Evolutionary conservation across 331 rosid species (phyloP).

Genomic region (Acacia pycnantha): DNA sequence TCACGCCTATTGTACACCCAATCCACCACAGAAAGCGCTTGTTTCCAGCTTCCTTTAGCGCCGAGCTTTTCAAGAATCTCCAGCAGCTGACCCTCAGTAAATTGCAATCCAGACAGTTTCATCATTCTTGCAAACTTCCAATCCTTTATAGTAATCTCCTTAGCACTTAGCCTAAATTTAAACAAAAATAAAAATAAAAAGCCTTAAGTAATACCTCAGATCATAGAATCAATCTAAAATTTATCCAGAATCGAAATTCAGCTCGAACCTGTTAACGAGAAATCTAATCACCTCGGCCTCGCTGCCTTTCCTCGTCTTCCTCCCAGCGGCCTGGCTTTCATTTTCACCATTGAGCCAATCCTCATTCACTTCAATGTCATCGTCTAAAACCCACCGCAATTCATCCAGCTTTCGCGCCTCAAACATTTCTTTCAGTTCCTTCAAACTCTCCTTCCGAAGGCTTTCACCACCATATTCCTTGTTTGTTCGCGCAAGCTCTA

Average conservation of each 20-base stretch:
- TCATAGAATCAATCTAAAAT: neutral
- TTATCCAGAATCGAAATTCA: conserved; percentile 4
- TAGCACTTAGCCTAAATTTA: conserved; percentile 60
- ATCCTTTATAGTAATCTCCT: conserved; percentile 58
- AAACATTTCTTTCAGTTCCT: conserved; percentile 63
- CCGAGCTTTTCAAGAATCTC: conserved; percentile 66
- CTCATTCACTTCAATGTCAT: conserved; percentile 57
- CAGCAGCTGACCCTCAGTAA: conserved; percentile 74
- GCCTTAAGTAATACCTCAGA: neutral
- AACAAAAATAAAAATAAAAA: neutral
- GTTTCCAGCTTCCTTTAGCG: conserved; percentile 69
- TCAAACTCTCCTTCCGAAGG: conserved; percentile 65
- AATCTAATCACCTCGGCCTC: conserved; percentile 70
- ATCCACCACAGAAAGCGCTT: conserved; percentile 73
- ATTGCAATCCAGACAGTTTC: conserved; percentile 85
- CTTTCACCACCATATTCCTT: conserved; percentile 45
- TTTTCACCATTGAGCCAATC: conserved; percentile 45
- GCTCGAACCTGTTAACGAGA: conserved; percentile 81
- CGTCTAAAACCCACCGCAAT: conserved; percentile 72
- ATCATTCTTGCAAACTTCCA: conserved; percentile 88
- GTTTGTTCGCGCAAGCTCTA: conserved; percentile 38
- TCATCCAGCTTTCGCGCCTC: conserved; percentile 62
- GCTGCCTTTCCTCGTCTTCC: conserved; percentile 49
- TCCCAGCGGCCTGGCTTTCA: conserved; percentile 23
- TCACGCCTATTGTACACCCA: conserved; percentile 69